A percentile compares a stretch with the other conserved stretches of the same genome.
Conservation (phyloP, 2,329 filamentous ascomycete genomes). For the Pseudogymnoascus sp. region DNA sequence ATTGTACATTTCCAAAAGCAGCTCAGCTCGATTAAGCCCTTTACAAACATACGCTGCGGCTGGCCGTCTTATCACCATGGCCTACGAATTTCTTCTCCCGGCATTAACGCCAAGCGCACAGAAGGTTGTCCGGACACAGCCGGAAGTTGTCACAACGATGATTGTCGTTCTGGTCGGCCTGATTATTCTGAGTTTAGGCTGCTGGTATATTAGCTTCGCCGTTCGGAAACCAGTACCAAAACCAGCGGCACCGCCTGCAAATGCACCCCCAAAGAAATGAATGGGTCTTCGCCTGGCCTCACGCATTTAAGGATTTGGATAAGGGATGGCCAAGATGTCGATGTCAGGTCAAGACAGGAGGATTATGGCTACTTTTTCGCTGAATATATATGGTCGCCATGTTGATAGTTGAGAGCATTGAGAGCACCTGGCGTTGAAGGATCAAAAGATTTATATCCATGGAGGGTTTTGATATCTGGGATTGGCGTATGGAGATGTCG, state of each 20-base stretch:
- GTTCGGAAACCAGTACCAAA: constrained; percentile 2
- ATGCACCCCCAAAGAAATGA: background rate
- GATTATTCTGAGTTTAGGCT: background rate
- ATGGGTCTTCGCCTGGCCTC: background rate
- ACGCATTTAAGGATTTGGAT: background rate
- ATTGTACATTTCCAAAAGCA: background rate
- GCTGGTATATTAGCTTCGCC: background rate
- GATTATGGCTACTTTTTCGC: background rate
- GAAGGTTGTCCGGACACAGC: background rate
- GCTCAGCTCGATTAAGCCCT: background rate
- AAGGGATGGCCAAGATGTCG: background rate
- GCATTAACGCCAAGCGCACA: background rate
- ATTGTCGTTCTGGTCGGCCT: constrained; percentile 1
- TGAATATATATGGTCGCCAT: background rate
- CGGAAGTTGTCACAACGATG: background rate
- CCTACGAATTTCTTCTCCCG: constrained; percentile 4
- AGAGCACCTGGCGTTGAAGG: background rate
- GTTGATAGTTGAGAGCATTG: background rate
- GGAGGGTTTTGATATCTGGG: background rate
- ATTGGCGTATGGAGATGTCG: background rate
- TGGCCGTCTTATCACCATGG: background rate
- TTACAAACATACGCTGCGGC: background rate
- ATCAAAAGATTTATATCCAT: background rate
- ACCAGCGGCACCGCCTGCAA: background rate
- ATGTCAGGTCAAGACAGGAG: background rate